Base-by-base conservation (phyloP, 495 filamentous ascomycete species). In the Aspergillus diversus region DNA sequence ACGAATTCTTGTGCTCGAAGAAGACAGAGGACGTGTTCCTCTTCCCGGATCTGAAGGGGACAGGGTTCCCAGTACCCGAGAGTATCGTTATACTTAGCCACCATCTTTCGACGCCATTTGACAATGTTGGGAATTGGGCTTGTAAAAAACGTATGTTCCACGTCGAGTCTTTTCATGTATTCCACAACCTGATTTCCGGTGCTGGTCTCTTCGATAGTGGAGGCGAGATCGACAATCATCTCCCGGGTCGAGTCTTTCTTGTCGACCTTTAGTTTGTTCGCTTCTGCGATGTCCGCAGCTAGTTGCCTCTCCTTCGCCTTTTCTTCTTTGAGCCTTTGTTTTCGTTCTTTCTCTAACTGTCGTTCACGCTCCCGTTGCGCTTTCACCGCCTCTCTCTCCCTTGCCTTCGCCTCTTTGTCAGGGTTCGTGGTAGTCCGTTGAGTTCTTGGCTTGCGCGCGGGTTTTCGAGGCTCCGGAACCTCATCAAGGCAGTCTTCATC, bases 201-300 rank as follows among this genome's bases (percentile, higher is more conserved):
- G 34, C 73, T 80, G 7, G 71, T 73, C 13, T 72, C 78, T 13
- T 80, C 73, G 7, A 95, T 72, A 9, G 80, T 80, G 7, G 68
- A 74, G 1, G 90, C 83, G 21, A 96, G 77, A 72, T 93, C 89
- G 5, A 92, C 80, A n/a, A 96, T 90, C 90, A 96, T 95, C 74
- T 96, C 92, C 1, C 82, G 84, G 0, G 84, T 84, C 0, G 90
- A 88, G 15, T 88, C 81, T 66, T 92, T 95, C 75, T 90, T 92
- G 73, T 91, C 87, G 0, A 85, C 89, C 55, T 86, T 88, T 4
- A 89, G 76, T 69, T 87, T 92, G 74, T 96, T 95, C 49, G 87
- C 90, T 51, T 88, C 88, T 11, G 86, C 83, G 9, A 93, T 76
- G 46, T 92, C 90, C 12, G 86, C 84, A 13, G 85, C 88, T 11